Evolutionary conservation across 192 early-diverging fungal species (phyloP).

Genomic region (Backusella parvicylindrica): DNA sequence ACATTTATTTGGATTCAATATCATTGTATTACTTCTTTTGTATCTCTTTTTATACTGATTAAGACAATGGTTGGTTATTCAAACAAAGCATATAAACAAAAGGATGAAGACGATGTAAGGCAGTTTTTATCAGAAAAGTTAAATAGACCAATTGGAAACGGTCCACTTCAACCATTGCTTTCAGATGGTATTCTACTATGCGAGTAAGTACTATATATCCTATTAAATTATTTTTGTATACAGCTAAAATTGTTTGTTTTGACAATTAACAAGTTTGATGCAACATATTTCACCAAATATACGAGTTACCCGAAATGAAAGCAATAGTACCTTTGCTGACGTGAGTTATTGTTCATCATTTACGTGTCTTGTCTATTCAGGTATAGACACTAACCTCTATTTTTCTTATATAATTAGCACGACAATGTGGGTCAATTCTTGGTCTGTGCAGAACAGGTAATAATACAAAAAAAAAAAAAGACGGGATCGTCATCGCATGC

Average conservation of each 20-base stretch:
- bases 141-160: slow-evolving; percentile 39
- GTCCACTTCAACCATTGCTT: slow-evolving; percentile 52
- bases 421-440: slow-evolving; percentile 79
- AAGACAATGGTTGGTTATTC: neutral
- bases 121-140: neutral
- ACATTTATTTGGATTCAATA: neutral
- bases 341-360: slow-evolving; percentile 2
- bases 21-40: neutral
- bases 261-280: neutral
- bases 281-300: slow-evolving; percentile 4
- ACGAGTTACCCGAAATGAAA: neutral
- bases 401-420: slow-evolving; percentile 50
- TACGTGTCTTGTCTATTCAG: neutral
- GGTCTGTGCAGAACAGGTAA: slow-evolving; percentile 56
- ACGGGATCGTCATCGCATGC: neutral
- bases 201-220: slow-evolving; percentile 42
- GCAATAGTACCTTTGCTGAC: neutral
- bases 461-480: neutral
- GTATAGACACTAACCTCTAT: neutral
- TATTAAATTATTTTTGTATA: neutral
- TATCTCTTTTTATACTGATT: neutral
- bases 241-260: neutral
- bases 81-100: neutral
- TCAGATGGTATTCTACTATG: slow-evolving; percentile 79
- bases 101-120: neutral